A percentile compares a stretch with the other conserved stretches of the same genome.
These are phyloP conservation scores for Paramyrothecium roridum DNA, from an alignment of 2,329 filamentous ascomycete genomes.

Conservation along the genomic window DNA sequence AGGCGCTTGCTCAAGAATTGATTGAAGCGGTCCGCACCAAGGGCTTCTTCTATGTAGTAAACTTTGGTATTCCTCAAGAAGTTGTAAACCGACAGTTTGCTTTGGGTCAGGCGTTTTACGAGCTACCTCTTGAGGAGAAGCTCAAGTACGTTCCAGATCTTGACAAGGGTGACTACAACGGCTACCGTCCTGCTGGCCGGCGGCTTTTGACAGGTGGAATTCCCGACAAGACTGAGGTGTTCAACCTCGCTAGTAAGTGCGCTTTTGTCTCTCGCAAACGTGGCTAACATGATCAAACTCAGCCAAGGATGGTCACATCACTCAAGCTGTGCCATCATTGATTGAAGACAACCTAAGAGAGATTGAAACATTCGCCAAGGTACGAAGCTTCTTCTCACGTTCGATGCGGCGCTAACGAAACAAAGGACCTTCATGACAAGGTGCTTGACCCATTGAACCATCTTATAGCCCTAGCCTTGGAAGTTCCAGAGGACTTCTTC, in stretches of 20 bases:
- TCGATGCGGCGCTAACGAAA: not conserved
- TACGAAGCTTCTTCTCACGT: not conserved
- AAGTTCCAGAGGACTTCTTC: conserved; percentile 58
- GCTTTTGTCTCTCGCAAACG: not conserved
- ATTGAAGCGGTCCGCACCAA: conserved; percentile 31
- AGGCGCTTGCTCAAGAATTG: conserved; percentile 20
- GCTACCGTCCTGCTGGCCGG: conserved; percentile 47
- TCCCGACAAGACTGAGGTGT: conserved; percentile 34
- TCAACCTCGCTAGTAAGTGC: conserved; percentile 32
- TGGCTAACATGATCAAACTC: not conserved
- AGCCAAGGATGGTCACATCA: conserved; percentile 26
- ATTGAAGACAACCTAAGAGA: conserved; percentile 47
- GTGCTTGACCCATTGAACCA: conserved; percentile 55
- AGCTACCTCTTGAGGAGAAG: conserved; percentile 56
- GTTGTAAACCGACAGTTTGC: conserved; percentile 58
- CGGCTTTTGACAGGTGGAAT: conserved; percentile 30
- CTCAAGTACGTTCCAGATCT: conserved; percentile 49
- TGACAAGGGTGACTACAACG: conserved; percentile 53
- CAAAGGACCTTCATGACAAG: conserved; percentile 44
- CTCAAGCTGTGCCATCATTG: conserved; percentile 33
- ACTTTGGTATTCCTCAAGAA: conserved; percentile 57
- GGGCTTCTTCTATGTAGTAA: conserved; percentile 57
- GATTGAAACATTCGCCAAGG: conserved; percentile 52
- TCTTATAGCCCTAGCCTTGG: conserved; percentile 58
- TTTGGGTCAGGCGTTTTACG: conserved; percentile 51